These are phyloP conservation scores for Mycena latifolia DNA, from an alignment of 768 basidiomycete genomes.

Conservation along the genomic window DNA sequence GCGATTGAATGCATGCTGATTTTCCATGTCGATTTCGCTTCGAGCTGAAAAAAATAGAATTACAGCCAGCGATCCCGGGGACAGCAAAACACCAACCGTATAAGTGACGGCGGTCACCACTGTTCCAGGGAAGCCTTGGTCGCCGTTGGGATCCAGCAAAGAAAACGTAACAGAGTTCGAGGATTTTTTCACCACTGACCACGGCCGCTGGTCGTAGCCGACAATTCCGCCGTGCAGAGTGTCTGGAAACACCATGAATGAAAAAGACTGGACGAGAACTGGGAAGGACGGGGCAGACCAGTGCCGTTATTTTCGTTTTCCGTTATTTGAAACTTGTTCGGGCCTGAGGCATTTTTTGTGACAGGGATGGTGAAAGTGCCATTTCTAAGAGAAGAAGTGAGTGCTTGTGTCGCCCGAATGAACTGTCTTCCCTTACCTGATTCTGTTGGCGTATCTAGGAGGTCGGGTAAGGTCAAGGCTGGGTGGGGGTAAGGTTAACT, in stretches of 20 bases:
- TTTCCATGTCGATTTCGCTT: constrained; percentile 50
- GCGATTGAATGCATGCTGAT: constrained; percentile 54
- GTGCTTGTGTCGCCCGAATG: neutral
- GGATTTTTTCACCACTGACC: constrained; percentile 50
- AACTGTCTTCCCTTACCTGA: constrained; percentile 32
- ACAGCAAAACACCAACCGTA: constrained; percentile 6
- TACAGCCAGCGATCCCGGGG: constrained; percentile 6
- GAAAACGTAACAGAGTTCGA: constrained; percentile 55
- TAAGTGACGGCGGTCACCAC: constrained; percentile 47
- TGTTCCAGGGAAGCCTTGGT: constrained; percentile 62
- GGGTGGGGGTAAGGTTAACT: neutral
- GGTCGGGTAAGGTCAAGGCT: neutral
- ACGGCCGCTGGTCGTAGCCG: constrained; percentile 59
- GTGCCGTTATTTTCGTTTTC: constrained; percentile 54
- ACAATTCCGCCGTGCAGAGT: constrained; percentile 61
- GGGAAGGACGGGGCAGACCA: constrained; percentile 1
- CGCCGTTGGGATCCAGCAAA: constrained; percentile 56
- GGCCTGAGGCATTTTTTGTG: constrained; percentile 52
- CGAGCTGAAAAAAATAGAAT: constrained; percentile 45
- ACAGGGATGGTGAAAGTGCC: constrained; percentile 60
- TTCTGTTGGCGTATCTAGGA: constrained; percentile 57
- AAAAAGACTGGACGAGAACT: neutral
- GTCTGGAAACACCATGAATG: constrained; percentile 42
- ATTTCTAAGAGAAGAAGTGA: constrained; percentile 36
- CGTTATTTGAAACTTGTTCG: constrained; percentile 52